Evolutionary conservation across 1,284 basidiomycete species (phyloP).

Genomic region (Nidula niveotomentosa): DNA sequence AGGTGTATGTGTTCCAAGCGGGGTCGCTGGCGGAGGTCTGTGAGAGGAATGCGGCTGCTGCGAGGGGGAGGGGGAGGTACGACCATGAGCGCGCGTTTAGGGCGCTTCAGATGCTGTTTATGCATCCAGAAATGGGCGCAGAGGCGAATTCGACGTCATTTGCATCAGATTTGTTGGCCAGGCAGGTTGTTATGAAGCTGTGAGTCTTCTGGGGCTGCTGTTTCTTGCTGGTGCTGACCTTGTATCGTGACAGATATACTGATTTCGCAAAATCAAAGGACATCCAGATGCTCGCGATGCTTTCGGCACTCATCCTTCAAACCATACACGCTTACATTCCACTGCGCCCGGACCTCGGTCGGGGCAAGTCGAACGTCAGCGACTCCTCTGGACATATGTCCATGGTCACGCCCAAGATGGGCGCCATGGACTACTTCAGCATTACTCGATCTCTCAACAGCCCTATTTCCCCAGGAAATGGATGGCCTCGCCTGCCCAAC

Average conservation of each 20-base stretch:
- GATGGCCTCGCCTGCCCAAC: constrained; percentile 19
- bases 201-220: constrained; percentile 25
- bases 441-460: constrained; percentile 34
- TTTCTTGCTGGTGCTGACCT: constrained; percentile 1
- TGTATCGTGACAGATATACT: constrained; percentile 47
- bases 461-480: constrained; percentile 28
- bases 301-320: constrained; percentile 69
- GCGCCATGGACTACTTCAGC: constrained; percentile 48
- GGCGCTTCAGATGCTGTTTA: constrained; percentile 55
- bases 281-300: constrained; percentile 81
- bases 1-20: constrained; percentile 57
- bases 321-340: constrained; percentile 17
- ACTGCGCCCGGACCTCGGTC: not conserved
- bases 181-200: constrained; percentile 41
- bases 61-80: constrained; percentile 57
- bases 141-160: constrained; percentile 12
- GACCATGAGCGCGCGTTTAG: constrained; percentile 78
- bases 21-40: constrained; percentile 47
- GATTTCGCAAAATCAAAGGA: constrained; percentile 69
- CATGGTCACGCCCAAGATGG: constrained; percentile 17
- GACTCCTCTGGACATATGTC: constrained; percentile 6
- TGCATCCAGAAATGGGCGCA: constrained; percentile 3
- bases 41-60: constrained; percentile 58
- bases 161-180: constrained; percentile 25
- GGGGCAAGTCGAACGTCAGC: too few relatives aligned